A percentile compares a stretch with the other conserved stretches of the same genome.
These are phyloP conservation scores for Calamus simplicifolius DNA, from an alignment of 176 grass and related monocot species.

Conservation along the genomic window DNA sequence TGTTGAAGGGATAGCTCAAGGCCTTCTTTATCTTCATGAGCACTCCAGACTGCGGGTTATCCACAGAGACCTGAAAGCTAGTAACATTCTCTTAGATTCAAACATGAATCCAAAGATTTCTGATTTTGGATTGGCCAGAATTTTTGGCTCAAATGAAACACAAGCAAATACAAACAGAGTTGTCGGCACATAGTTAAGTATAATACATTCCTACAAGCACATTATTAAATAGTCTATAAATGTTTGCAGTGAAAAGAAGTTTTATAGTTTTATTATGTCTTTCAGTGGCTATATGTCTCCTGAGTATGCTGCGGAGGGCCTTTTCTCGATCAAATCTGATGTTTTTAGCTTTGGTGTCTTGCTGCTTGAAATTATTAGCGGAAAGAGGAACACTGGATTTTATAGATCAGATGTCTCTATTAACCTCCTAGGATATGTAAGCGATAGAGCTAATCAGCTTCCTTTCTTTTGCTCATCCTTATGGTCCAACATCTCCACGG, in stretches of 20 bases:
- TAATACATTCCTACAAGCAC: neutral
- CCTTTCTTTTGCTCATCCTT: neutral
- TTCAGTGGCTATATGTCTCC: slow-evolving; percentile 21
- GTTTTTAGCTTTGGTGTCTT: slow-evolving; percentile 35
- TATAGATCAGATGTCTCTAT: slow-evolving; percentile 5
- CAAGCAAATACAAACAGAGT: slow-evolving; percentile 25
- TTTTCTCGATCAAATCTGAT: slow-evolving; percentile 33
- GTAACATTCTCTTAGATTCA: slow-evolving; percentile 27
- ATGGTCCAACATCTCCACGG: neutral
- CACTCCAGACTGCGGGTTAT: slow-evolving; percentile 19
- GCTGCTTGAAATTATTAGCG: slow-evolving; percentile 35
- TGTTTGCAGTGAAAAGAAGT: neutral
- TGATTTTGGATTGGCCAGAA: slow-evolving; percentile 33
- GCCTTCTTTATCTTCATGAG: slow-evolving; percentile 29
- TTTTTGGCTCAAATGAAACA: slow-evolving; percentile 16
- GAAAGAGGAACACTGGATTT: slow-evolving; percentile 22
- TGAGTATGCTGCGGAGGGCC: slow-evolving; percentile 29
- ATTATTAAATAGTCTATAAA: neutral
- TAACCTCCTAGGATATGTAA: slow-evolving; percentile 38
- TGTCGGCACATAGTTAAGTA: slow-evolving; percentile 32
- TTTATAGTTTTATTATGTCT: neutral
- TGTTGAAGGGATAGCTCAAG: slow-evolving; percentile 28
- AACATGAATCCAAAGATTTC: slow-evolving; percentile 32
- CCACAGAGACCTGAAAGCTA: slow-evolving; percentile 25
- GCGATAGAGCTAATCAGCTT: neutral